Conservation (phyloP, 2,329 filamentous ascomycete species). For the Paraphoma chrysanthemicola region DNA sequence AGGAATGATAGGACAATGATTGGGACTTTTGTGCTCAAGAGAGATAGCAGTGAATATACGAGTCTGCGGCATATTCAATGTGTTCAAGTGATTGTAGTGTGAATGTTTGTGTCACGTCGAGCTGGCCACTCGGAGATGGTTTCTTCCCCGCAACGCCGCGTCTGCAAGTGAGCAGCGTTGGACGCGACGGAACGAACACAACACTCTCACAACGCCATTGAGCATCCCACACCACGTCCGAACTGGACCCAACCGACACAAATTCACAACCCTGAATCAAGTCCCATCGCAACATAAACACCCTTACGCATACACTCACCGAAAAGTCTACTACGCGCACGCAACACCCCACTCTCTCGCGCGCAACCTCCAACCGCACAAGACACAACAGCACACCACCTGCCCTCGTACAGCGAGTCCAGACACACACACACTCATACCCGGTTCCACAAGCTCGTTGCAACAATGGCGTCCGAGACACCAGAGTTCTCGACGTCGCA, state of each 20-base stretch:
- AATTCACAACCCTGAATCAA: background rate
- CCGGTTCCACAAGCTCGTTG: too few relatives aligned
- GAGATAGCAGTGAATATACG: slow-evolving; percentile 7
- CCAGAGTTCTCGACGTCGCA: slow-evolving; percentile 25
- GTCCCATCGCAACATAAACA: too few relatives aligned
- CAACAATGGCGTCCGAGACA: slow-evolving; percentile 22
- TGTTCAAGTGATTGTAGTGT: background rate
- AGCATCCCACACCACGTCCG: background rate
- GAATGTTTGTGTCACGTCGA: slow-evolving; percentile 8
- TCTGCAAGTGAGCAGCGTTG: background rate
- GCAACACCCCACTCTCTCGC: too few relatives aligned
- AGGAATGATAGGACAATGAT: background rate
- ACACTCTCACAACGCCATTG: background rate
- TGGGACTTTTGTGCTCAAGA: background rate
- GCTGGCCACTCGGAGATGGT: slow-evolving; percentile 22
- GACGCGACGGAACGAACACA: background rate
- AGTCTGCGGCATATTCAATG: background rate
- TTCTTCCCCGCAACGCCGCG: slow-evolving; percentile 28
- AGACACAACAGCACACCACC: too few relatives aligned
- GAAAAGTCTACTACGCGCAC: too few relatives aligned
- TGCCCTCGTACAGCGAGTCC: too few relatives aligned
- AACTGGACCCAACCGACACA: background rate
- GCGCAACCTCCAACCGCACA: too few relatives aligned
- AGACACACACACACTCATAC: too few relatives aligned
- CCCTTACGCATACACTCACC: too few relatives aligned